Evolutionary conservation across 2,329 filamentous ascomycete genomes (phyloP).

Genomic region (Pleomassaria siparia): DNA sequence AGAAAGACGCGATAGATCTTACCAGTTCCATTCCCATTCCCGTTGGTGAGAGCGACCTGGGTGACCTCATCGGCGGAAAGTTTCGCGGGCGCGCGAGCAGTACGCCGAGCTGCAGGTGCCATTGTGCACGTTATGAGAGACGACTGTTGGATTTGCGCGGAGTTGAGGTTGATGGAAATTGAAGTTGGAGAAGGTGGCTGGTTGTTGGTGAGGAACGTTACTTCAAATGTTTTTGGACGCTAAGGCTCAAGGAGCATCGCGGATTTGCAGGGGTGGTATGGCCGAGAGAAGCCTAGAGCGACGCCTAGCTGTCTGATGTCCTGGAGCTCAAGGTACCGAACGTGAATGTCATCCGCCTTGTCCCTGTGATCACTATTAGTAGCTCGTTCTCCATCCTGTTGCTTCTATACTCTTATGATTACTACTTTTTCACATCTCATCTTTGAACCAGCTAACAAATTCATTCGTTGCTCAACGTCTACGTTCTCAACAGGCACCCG

Average conservation of each 20-base stretch:
- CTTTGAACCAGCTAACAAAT: too few species aligned
- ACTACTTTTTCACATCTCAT: neutral
- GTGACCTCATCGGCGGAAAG: conserved; percentile 21
- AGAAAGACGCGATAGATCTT: conserved; percentile 14
- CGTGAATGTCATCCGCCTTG: neutral
- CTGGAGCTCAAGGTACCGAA: neutral
- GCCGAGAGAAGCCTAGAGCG: neutral
- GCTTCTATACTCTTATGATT: neutral
- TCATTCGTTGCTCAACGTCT: too few species aligned
- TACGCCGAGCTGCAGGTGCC: conserved; percentile 25
- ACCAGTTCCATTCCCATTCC: conserved; percentile 14
- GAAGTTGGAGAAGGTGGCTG: too few species aligned
- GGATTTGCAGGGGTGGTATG: neutral
- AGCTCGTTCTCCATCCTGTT: neutral
- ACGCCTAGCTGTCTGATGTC: neutral
- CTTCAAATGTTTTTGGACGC: neutral
- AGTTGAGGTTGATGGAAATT: conserved; percentile 2
- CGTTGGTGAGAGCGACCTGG: conserved; percentile 13
- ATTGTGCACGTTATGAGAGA: conserved; percentile 17
- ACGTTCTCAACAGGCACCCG: too few species aligned
- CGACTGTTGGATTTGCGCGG: conserved; percentile 1
- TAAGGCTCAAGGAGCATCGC: neutral
- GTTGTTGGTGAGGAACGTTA: neutral
- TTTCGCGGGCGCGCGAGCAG: conserved; percentile 27
- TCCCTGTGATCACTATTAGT: neutral